Evolutionary conservation across 208 protist genomes (phyloP), one percentile per base, ranked within the genome.

Genomic region (Acanthamoeba rhysodes): DNA sequence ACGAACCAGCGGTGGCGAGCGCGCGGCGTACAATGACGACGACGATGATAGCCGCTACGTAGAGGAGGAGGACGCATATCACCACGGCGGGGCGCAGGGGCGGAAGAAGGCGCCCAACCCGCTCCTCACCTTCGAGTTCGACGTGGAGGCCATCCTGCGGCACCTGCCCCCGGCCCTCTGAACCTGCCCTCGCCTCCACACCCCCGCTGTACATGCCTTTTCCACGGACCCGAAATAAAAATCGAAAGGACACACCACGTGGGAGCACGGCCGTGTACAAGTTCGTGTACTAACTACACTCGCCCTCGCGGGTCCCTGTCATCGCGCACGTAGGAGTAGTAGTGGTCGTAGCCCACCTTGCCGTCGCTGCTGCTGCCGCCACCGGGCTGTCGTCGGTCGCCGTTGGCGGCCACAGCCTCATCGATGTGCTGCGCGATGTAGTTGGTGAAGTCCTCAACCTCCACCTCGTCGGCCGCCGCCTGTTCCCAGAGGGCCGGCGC

Each of bases 401-500:
- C 53, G 53, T 57, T 57, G 16, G 62, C 12, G 62, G 62, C 62
- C 16, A 20, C 62, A n/a, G 62, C 62, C 2, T 68, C 62, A 9
- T 41, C 37, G 37, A 78, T 78, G 70, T 78, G 70, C 37, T 78
- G 29, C 70, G 70, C 70, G 37, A 48, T 50, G 70, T 78, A 78
- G 8, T 48, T 78, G 14, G 37, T 24, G 27, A 78, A 78, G 70
- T 78, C 32, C 32, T 50, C 37, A 9, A 48, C 37, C 70, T 45
- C 34, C 8, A 78, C 70, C 20, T 48, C 16, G 8, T 78, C 70
- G 10, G 70, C 32, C 16, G 41, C 34, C 12, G 70, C 70, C 70
- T 78, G 37, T 45, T 78, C 70, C 70, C 70, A 78, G 37, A 78
- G 70, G 10, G 70, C 70, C n/a, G 70, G 70, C 10, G 70, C 70